These are phyloP conservation scores for Byssothecium circinans DNA, from an alignment of 2,329 filamentous ascomycete species.

Conservation along the genomic window DNA sequence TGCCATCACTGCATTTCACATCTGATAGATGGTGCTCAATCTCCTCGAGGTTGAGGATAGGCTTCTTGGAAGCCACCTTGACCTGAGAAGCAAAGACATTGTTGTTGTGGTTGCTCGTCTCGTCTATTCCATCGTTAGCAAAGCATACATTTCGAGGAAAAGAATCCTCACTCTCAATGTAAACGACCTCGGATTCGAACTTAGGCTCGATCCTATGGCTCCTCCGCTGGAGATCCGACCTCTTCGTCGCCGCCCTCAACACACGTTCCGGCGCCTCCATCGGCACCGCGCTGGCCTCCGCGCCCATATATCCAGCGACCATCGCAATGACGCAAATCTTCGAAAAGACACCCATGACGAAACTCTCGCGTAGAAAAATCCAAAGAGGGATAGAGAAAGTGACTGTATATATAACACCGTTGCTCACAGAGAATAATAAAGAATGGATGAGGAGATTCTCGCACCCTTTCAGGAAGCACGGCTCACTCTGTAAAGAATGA, in stretches of 20 bases:
- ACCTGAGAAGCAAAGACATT: slow-evolving; percentile 41
- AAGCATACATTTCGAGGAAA: background rate
- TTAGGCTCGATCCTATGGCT: slow-evolving; percentile 28
- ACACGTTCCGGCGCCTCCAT: slow-evolving; percentile 18
- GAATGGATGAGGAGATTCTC: background rate
- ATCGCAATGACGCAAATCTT: slow-evolving; percentile 17
- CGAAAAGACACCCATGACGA: slow-evolving; percentile 17
- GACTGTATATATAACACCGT: background rate
- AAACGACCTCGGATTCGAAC: slow-evolving; percentile 34
- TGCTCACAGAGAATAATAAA: background rate
- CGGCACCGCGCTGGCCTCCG: slow-evolving; percentile 9
- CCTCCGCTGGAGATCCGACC: slow-evolving; percentile 27
- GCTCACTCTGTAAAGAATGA: background rate
- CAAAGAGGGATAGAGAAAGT: background rate
- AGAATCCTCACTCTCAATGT: slow-evolving; percentile 33
- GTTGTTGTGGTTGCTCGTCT: slow-evolving; percentile 26
- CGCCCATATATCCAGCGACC: slow-evolving; percentile 16
- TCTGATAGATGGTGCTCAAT: slow-evolving; percentile 38
- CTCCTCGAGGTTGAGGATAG: slow-evolving; percentile 40
- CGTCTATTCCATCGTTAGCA: slow-evolving; percentile 15
- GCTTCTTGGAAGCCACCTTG: slow-evolving; percentile 33
- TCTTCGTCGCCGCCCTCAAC: slow-evolving; percentile 36
- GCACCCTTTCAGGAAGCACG: background rate
- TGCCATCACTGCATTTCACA: slow-evolving; percentile 29
- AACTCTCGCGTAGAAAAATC: background rate